Evolutionary conservation across 176 grass and related monocot genomes (phyloP), one percentile per base, ranked within the genome.

Genomic region (Oropetium thomaeum): DNA sequence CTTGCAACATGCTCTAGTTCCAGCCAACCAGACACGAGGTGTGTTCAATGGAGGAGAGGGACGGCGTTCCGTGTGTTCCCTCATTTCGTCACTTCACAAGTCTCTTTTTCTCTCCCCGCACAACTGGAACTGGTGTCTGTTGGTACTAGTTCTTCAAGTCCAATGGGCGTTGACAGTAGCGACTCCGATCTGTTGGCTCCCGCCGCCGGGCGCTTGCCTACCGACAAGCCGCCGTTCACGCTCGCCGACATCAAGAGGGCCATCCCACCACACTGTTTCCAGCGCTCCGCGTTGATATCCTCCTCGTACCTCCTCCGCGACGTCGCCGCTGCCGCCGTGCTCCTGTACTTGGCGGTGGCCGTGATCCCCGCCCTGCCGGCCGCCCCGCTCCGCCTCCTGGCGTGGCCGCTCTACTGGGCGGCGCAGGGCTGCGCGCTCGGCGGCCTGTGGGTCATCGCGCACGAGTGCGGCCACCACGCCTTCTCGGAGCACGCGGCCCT

Each of bases 401-500:
- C 84, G 0, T 98, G 95, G 91, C 88, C 81, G 13, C 83, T 92
- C 1, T 98, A 94, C 71, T 98, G 95, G 91, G 70, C 69, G 1
- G 70, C 65, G 0, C 95, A 98, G 63, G 95, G 95, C 2, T 98
- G 95, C 47, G 84, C 89, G 35, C 73, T 87, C 47, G 89, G 86
- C 10, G 95, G 91, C 38, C 30, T 92, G 10, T 98, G 95, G 95
- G 95, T 98, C 48, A 89, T 94, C 14, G 95, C 91, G 3, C 95
- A 98, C 67, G 91, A 98, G 84, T 94, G 95, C 55, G 95, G 91
- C 26, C 95, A 98, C 62, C 88, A 98, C 5, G 91, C 95, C 64
- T 98, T 98, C 75, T 98, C 95, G 0, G 91, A 94, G 62, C 81
- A 89, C 78, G 38, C 37, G 17, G 55, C 89, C 71, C 95, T 98